Base-by-base conservation (phyloP, 176 grass and related monocot species). In the Thinopyrum elongatum region DNA sequence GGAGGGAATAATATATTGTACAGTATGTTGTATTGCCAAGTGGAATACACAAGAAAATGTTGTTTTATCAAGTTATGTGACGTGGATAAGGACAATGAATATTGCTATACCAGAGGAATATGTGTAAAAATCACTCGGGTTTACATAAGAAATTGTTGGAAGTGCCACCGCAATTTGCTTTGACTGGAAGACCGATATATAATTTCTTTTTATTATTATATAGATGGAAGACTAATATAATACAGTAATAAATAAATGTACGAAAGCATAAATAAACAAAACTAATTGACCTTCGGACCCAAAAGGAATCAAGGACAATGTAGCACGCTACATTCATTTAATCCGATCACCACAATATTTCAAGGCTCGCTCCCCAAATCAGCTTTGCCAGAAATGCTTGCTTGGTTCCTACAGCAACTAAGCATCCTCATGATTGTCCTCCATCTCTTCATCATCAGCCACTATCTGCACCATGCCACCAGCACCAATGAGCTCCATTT, bases 361-460 rank as follows among this genome's bases (percentile, higher is more conserved):
- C 22, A 39, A 73, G 41, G 74, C 31, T 13, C 26, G 16, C 4
- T 16, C 35, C 4, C 4, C 63, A 38, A 61, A 61, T 10, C 77
- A 51, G 59, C 26, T 60, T 27, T 42, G 30, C 41, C 42, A 26
- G 23, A 42, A 21, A 83, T 65, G 42, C 22, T 76, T 71, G 66
- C 9, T 30, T 53, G 34, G 58, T 70, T 74, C 53, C 85, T 85
- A 91, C 6, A 38, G 36, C 34, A 61, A 33, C 39, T 88, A 69
- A 33, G 35, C 82, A 23, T 93, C 91, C 64, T 90, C 76, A 22
- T 13, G 58, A 33, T 58, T 31, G 63, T 23, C 87, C 12, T 77
- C 87, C 9, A 65, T 39, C 31, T 42, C 57, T 12, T 76, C 34
- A 70, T 63, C 25, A 19, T 62, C 35, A 5, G 21, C 33, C 21